Percentiles rank a stretch among this genome's conserved stretches.
These are phyloP conservation scores for Lecanicillium sp. DNA, from an alignment of 2,329 filamentous ascomycete genomes.

Conservation along the genomic window DNA sequence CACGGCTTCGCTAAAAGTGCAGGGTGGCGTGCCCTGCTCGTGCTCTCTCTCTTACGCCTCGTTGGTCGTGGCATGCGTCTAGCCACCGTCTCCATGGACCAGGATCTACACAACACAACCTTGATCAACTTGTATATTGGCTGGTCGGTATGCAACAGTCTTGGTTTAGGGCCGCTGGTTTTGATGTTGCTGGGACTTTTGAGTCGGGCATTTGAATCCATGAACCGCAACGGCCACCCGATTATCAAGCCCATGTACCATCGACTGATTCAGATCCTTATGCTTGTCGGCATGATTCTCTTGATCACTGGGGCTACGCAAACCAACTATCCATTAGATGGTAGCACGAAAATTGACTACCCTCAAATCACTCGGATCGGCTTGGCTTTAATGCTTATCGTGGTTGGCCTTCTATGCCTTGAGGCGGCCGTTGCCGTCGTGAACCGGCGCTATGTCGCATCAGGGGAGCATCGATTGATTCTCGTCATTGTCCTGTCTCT, in stretches of 20 bases:
- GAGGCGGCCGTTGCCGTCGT: conserved; percentile 29
- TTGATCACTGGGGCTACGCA: conserved; percentile 23
- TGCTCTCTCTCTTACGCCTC: conserved; percentile 51
- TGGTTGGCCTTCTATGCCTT: conserved; percentile 33
- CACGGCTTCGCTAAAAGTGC: conserved; percentile 49
- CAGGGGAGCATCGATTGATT: conserved; percentile 49
- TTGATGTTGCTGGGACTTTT: conserved; percentile 28
- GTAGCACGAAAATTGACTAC: conserved; percentile 19
- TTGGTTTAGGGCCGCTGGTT: conserved; percentile 38
- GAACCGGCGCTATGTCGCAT: conserved; percentile 29
- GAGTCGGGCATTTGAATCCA: conserved; percentile 34
- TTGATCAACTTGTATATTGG: no score
- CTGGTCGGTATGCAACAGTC: conserved; percentile 22
- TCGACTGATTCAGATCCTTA: conserved; percentile 31
- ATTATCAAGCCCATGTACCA: conserved; percentile 21
- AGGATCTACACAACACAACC: no score
- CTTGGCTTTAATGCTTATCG: conserved; percentile 22
- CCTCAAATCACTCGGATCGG: conserved; percentile 19
- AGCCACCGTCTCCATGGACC: conserved; percentile 37
- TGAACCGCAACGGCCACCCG: conserved; percentile 28
- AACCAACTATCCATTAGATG: conserved; percentile 14
- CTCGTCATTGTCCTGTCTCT: conserved; percentile 28
- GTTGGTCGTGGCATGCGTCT: conserved; percentile 40
- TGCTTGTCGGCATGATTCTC: conserved; percentile 30
- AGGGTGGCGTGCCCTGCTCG: conserved; percentile 53